phyloP scores from a whole-genome alignment of 441 rosid genomes.

The Erodium moschatum region DNA sequence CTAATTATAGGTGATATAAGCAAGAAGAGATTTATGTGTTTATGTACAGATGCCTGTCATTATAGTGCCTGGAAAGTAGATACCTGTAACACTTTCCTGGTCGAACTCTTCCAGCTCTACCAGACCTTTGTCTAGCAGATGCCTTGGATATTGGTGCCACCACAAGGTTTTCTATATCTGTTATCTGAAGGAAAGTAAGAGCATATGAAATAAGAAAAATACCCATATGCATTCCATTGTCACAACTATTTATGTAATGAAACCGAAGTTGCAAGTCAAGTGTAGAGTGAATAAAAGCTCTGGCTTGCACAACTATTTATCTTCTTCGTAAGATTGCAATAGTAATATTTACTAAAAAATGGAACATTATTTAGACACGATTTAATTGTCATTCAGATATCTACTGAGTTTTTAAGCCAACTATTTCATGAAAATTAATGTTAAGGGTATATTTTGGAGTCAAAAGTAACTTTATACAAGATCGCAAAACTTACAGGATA shows the following conservation, averaged over 20 bases:
- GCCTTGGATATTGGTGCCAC: constrained; percentile 96
- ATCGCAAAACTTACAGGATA: not conserved
- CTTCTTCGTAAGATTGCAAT: too few relatives aligned
- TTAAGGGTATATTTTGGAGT: constrained; percentile 3
- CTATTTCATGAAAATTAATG: not conserved
- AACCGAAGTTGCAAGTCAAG: too few relatives aligned
- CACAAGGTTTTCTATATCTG: constrained; percentile 86
- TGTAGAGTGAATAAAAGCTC: not conserved
- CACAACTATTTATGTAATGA: not conserved
- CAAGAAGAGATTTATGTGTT: not conserved
- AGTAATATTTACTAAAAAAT: not conserved
- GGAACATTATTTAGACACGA: not conserved
- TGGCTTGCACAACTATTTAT: too few relatives aligned
- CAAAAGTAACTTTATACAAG: not conserved
- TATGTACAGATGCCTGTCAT: not conserved
- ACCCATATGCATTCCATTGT: not conserved
- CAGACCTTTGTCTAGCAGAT: constrained; percentile 94
- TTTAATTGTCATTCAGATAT: not conserved
- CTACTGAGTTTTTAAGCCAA: not conserved
- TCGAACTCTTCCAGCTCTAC: constrained; percentile 93
- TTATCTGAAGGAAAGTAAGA: constrained; percentile 39
- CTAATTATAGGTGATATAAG: not conserved
- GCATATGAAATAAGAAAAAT: constrained; percentile 5
- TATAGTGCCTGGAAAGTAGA: constrained; percentile 8
- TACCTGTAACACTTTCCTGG: constrained; percentile 99